Conservation (phyloP, 805 yeast species). For the Yamadazyma ubonensis region DNA sequence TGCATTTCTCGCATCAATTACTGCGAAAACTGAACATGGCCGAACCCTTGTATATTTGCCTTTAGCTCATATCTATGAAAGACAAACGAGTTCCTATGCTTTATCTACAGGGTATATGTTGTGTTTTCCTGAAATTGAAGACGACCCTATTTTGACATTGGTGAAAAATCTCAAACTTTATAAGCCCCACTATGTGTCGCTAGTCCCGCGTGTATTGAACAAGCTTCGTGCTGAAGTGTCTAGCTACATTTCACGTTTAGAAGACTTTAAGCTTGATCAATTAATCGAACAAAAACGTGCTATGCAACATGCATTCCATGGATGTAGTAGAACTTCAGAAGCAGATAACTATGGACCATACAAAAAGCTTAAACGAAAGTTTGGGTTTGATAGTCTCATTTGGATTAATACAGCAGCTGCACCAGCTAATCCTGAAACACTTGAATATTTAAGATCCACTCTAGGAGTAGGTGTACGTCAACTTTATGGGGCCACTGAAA, state of each 20-base stretch:
- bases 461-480: constrained; percentile 56
- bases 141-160: constrained; percentile 40
- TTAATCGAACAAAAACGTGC: constrained; percentile 25
- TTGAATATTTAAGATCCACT: constrained; percentile 58
- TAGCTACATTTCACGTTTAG: constrained; percentile 20
- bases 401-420: constrained; percentile 53
- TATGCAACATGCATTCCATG: constrained; percentile 46
- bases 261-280: constrained; percentile 24
- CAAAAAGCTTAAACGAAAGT: constrained; percentile 17
- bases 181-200: constrained; percentile 51
- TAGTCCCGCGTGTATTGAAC: constrained; percentile 65
- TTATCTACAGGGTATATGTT: constrained; percentile 47
- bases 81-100: constrained; percentile 44
- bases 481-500: constrained; percentile 71
- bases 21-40: constrained; percentile 17
- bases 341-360: constrained; percentile 28
- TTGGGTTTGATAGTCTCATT: constrained; percentile 30
- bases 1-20: constrained; percentile 31
- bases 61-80: constrained; percentile 56
- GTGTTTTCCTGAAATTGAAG: constrained; percentile 44
- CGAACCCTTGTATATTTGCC: constrained; percentile 47
- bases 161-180: constrained; percentile 55
- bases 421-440: constrained; percentile 61
- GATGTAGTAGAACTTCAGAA: constrained; percentile 33
- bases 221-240: constrained; percentile 59